These are phyloP conservation scores for Leccinum obscurum DNA, from an alignment of 768 basidiomycete genomes.

Conservation along the genomic window DNA sequence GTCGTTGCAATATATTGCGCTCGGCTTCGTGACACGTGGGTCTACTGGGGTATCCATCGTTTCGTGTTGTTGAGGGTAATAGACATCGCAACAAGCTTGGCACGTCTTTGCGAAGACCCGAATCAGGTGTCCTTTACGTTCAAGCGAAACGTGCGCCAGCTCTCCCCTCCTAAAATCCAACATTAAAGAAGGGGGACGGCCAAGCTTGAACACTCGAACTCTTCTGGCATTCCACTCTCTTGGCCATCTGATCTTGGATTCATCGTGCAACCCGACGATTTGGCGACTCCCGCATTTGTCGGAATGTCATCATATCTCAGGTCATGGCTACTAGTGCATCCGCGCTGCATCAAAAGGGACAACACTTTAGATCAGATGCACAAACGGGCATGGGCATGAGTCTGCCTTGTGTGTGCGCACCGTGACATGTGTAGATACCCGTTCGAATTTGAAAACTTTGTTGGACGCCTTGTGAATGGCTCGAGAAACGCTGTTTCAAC, in stretches of 20 bases:
- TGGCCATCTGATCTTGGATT: slow-evolving; percentile 8
- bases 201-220: background rate
- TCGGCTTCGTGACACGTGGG: background rate
- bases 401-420: background rate
- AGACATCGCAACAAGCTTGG: background rate
- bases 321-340: background rate
- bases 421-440: background rate
- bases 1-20: background rate
- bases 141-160: background rate
- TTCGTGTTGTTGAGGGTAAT: background rate
- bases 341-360: background rate
- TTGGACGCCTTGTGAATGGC: background rate
- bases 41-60: background rate
- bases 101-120: background rate
- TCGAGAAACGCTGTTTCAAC: slow-evolving; percentile 2
- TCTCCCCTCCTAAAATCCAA: background rate
- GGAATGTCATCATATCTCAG: background rate
- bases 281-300: background rate
- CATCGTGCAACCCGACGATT: background rate
- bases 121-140: background rate
- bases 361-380: background rate
- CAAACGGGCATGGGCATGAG: background rate
- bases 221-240: background rate
- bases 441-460: slow-evolving; percentile 5
- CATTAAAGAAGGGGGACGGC: background rate